phyloP scores from a whole-genome alignment of 164 flowering plant species.

The Piper betle region DNA sequence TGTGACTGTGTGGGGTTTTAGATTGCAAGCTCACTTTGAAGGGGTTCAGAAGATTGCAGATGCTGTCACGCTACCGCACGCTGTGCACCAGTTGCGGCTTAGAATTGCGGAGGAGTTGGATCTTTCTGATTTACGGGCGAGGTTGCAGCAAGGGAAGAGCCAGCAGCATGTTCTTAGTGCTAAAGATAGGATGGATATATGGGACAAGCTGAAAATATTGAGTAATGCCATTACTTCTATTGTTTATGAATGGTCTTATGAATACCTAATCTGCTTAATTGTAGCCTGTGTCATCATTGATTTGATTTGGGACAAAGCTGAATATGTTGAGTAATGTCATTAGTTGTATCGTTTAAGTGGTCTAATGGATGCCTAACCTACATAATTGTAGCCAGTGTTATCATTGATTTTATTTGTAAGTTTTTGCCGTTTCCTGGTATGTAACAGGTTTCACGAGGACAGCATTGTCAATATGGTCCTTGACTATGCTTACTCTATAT shows the following conservation, averaged over 20 bases:
- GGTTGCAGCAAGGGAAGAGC: constrained; percentile 54
- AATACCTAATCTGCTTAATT: no score
- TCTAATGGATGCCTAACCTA: no score
- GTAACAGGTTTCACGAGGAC: constrained; percentile 70
- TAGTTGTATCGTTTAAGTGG: no score
- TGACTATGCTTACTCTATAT: constrained; percentile 62
- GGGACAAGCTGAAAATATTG: constrained; percentile 76
- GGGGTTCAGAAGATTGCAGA: constrained; percentile 74
- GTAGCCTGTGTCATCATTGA: background rate
- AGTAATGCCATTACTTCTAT: constrained; percentile 30
- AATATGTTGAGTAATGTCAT: no score
- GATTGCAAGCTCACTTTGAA: constrained; percentile 75
- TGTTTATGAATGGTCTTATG: no score
- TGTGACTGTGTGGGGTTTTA: no score
- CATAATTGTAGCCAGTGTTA: background rate
- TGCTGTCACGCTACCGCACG: constrained; percentile 72
- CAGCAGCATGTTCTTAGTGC: constrained; percentile 43
- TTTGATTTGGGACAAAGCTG: no score
- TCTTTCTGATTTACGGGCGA: constrained; percentile 42
- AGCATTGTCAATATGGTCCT: constrained; percentile 66
- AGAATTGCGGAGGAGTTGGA: constrained; percentile 64
- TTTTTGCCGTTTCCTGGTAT: no score
- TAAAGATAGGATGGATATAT: constrained; percentile 66
- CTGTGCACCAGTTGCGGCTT: constrained; percentile 38
- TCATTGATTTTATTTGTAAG: background rate